A percentile compares a stretch with the other conserved stretches of the same genome.
Conservation (phyloP, 345 rosid species). For the Citrus sp. region DNA sequence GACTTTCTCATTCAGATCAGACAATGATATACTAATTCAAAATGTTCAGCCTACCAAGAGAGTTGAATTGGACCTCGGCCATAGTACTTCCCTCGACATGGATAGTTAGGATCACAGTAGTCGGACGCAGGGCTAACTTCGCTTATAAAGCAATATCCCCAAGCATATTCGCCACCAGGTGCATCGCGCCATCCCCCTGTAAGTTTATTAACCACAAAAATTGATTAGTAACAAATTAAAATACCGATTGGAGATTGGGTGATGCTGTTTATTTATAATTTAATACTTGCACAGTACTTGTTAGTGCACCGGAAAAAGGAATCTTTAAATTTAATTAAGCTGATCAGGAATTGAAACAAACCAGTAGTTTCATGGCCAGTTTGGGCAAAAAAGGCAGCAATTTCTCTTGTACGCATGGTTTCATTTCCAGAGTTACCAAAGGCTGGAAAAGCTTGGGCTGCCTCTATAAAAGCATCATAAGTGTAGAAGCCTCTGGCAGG, state of each 20-base stretch:
- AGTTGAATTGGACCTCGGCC: constrained; percentile 77
- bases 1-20: background rate
- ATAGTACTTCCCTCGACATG: constrained; percentile 50
- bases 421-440: constrained; percentile 42
- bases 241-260: too few relatives aligned
- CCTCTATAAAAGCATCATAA: constrained; percentile 54
- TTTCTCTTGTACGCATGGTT: constrained; percentile 37
- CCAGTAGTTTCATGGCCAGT: constrained; percentile 59
- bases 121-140: constrained; percentile 36
- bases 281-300: too few relatives aligned
- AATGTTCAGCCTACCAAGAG: constrained; percentile 27
- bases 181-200: constrained; percentile 51
- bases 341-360: background rate
- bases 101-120: constrained; percentile 38
- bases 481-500: constrained; percentile 55
- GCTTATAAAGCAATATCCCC: constrained; percentile 55
- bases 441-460: constrained; percentile 42
- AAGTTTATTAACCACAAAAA: background rate
- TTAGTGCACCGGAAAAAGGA: too few relatives aligned
- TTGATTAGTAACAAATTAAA: background rate
- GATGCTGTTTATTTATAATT: too few relatives aligned
- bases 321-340: too few relatives aligned
- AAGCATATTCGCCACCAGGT: constrained; percentile 55
- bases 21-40: too few relatives aligned
- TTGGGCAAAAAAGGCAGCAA: constrained; percentile 66